phyloP scores from a whole-genome alignment of 768 basidiomycete genomes.

The Macrolepiota albuminosa region DNA sequence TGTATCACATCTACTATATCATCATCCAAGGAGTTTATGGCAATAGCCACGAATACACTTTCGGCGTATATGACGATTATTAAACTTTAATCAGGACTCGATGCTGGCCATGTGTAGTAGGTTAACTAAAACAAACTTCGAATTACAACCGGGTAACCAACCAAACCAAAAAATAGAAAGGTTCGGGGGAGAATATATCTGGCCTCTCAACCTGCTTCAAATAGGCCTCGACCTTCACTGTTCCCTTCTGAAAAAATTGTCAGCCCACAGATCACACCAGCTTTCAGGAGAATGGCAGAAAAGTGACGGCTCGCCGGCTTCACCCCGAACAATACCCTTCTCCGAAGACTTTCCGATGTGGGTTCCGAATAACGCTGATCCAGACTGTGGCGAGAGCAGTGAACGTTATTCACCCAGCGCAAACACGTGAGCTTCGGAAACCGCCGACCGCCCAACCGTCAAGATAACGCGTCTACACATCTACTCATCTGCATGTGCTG shows the following conservation, averaged over 20 bases:
- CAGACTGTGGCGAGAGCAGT: slow-evolving; percentile 37
- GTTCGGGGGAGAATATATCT: neutral
- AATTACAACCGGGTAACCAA: slow-evolving; percentile 20
- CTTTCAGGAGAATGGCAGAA: slow-evolving; percentile 33
- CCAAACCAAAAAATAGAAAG: slow-evolving; percentile 17
- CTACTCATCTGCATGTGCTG: too few species aligned
- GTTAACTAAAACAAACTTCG: neutral
- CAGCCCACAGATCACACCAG: slow-evolving; percentile 33
- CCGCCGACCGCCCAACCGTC: too few species aligned
- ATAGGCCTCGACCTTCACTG: slow-evolving; percentile 23
- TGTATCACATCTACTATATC: neutral
- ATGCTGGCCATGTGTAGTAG: neutral
- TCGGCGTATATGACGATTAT: neutral
- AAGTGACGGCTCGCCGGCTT: slow-evolving; percentile 11
- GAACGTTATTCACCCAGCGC: too few species aligned
- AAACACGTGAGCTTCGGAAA: too few species aligned
- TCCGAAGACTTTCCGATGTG: slow-evolving; percentile 27
- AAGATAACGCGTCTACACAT: too few species aligned
- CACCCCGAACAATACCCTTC: slow-evolving; percentile 22
- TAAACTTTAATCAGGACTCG: neutral
- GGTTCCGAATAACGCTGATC: slow-evolving; percentile 41
- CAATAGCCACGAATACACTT: neutral
- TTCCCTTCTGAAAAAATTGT: slow-evolving; percentile 27
- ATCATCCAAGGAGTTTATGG: neutral
- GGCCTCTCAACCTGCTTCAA: slow-evolving; percentile 17